These are phyloP conservation scores for Scytalidium lignicola DNA, from an alignment of 2,329 filamentous ascomycete species.

Conservation along the genomic window DNA sequence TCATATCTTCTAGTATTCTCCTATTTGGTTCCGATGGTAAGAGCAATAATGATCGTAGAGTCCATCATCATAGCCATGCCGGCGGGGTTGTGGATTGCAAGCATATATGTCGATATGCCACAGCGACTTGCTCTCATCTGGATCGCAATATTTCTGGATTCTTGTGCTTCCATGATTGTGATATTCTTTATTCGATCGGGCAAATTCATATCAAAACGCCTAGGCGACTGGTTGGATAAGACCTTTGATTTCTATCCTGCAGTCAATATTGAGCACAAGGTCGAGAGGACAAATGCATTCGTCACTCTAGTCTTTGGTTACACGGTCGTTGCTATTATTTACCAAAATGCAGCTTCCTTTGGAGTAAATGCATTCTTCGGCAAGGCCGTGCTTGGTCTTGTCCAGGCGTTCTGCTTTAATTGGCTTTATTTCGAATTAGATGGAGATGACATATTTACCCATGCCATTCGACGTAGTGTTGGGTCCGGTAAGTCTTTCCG, in stretches of 20 bases:
- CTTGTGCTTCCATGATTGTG: slow-evolving; percentile 40
- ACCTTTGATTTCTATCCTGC: slow-evolving; percentile 56
- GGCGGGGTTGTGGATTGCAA: slow-evolving; percentile 53
- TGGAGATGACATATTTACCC: slow-evolving; percentile 47
- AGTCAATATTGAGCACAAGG: slow-evolving; percentile 61
- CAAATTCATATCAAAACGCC: slow-evolving; percentile 17
- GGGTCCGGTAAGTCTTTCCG: slow-evolving; percentile 31
- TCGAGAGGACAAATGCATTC: slow-evolving; percentile 60
- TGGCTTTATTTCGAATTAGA: slow-evolving; percentile 63
- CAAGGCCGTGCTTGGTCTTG: slow-evolving; percentile 53
- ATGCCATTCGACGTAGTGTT: slow-evolving; percentile 54
- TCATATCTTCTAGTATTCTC: slow-evolving; percentile 42
- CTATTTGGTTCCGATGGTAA: slow-evolving; percentile 51
- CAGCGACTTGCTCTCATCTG: slow-evolving; percentile 51
- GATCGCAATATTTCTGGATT: slow-evolving; percentile 49
- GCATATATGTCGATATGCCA: slow-evolving; percentile 51
- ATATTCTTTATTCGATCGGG: slow-evolving; percentile 34
- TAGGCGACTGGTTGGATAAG: slow-evolving; percentile 18
- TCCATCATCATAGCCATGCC: slow-evolving; percentile 41
- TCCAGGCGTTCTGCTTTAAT: slow-evolving; percentile 55
- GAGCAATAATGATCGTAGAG: slow-evolving; percentile 47
- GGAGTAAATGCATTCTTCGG: slow-evolving; percentile 56
- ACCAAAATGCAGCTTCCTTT: slow-evolving; percentile 46
- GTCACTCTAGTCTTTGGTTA: slow-evolving; percentile 61
- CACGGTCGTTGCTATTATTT: slow-evolving; percentile 56